Evolutionary conservation across 106 monocot genomes (phyloP).

Genomic region (Apostasia ramifera): DNA sequence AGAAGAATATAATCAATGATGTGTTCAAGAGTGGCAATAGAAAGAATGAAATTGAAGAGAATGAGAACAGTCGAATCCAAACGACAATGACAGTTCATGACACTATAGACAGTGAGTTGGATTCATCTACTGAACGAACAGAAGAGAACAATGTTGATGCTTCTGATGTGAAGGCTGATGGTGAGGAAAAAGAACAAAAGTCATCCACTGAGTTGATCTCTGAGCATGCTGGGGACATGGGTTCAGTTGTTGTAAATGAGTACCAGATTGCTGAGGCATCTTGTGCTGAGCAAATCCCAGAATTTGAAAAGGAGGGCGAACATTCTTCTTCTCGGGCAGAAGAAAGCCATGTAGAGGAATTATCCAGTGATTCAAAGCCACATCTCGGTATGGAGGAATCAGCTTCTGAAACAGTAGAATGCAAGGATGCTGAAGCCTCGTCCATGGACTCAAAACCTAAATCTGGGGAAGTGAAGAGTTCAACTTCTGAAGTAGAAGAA

Average conservation of each 20-base stretch:
- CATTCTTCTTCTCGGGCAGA: neutral
- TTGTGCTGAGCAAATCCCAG: neutral
- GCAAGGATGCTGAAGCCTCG: neutral
- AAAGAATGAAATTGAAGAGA: neutral
- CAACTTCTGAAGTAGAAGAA: neutral
- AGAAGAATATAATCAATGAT: neutral
- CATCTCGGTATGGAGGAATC: neutral
- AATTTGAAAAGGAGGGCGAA: neutral
- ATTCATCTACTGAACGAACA: neutral
- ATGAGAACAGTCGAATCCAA: slow-evolving; percentile 1
- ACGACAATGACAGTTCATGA: neutral
- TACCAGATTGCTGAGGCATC: neutral
- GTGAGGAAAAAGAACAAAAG: neutral
- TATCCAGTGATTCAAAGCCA: neutral
- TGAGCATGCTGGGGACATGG: neutral
- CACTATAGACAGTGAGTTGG: neutral
- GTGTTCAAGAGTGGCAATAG: neutral
- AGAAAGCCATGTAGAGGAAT: neutral
- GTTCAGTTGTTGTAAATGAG: neutral
- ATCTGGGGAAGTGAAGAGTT: neutral
- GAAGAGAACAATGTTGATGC: neutral
- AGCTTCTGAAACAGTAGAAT: neutral
- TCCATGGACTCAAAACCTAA: neutral
- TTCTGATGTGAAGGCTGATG: neutral
- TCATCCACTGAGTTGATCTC: neutral